A percentile compares a stretch with the other conserved stretches of the same genome.
Evolutionary conservation across 2,329 filamentous ascomycete genomes (phyloP).

Genomic region (Cladosporium sp.): DNA sequence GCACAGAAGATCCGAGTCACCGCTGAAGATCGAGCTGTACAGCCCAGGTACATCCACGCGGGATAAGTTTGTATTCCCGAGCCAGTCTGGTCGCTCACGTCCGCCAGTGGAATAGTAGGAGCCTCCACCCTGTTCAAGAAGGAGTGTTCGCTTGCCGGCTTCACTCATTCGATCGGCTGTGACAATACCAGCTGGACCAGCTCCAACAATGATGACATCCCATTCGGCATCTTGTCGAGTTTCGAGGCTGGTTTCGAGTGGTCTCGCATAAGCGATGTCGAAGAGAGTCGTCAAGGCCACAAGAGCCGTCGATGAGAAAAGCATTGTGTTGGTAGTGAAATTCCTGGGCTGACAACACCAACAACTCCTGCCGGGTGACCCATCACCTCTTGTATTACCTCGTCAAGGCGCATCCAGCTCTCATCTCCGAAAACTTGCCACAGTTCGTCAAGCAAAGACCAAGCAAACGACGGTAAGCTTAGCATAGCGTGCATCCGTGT

Average conservation of each 20-base stretch:
- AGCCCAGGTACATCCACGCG: slow-evolving; percentile 52
- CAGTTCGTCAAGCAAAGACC: background rate
- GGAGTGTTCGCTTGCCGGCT: slow-evolving; percentile 47
- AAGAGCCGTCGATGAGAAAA: slow-evolving; percentile 7
- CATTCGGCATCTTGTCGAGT: slow-evolving; percentile 15
- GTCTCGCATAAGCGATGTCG: background rate
- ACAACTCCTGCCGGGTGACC: background rate
- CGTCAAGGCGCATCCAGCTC: background rate
- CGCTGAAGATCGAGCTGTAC: slow-evolving; percentile 48
- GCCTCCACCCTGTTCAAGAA: slow-evolving; percentile 49
- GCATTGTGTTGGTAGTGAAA: background rate
- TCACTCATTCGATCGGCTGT: slow-evolving; percentile 49
- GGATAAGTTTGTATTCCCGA: slow-evolving; percentile 44
- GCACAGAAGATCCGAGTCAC: slow-evolving; percentile 39
- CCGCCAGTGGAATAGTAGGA: slow-evolving; percentile 31
- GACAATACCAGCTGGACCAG: slow-evolving; percentile 51
- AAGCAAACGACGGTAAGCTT: slow-evolving; percentile 2
- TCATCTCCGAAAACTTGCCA: slow-evolving; percentile 2
- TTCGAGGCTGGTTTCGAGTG: slow-evolving; percentile 4
- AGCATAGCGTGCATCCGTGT: slow-evolving; percentile 2
- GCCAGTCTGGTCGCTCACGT: slow-evolving; percentile 46
- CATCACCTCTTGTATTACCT: slow-evolving; percentile 2
- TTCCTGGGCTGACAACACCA: background rate
- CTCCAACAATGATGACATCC: slow-evolving; percentile 43
- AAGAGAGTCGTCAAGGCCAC: background rate